Percentiles rank a stretch among this genome's conserved stretches.
Evolutionary conservation across 2,329 filamentous ascomycete genomes (phyloP).

Genomic region (Uncinocarpus reesii): DNA sequence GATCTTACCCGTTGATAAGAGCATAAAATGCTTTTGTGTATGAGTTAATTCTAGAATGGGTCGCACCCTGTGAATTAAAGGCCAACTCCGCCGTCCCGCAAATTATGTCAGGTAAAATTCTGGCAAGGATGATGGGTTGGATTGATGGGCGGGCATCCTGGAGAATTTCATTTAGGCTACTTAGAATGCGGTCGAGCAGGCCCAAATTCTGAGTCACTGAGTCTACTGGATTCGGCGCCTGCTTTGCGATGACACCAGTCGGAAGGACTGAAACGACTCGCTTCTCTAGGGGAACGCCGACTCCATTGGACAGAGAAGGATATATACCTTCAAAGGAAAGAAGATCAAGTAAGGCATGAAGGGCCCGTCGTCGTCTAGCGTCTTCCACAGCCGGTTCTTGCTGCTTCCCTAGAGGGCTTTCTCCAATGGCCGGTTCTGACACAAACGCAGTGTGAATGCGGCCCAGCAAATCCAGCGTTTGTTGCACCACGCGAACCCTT

Average conservation of each 20-base stretch:
- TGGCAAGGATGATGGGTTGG: constrained; percentile 31
- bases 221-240: constrained; percentile 20
- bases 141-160: constrained; percentile 29
- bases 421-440: neutral
- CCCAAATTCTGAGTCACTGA: constrained; percentile 19
- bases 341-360: constrained; percentile 36
- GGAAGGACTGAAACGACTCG: constrained; percentile 37
- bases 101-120: constrained; percentile 35
- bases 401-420: constrained; percentile 10
- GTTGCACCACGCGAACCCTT: constrained; percentile 26
- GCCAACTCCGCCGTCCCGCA: constrained; percentile 32
- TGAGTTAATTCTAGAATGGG: constrained; percentile 14
- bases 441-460: constrained; percentile 30
- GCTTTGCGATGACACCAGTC: constrained; percentile 34
- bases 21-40: constrained; percentile 23
- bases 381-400: constrained; percentile 31
- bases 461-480: constrained; percentile 28
- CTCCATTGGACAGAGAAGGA: constrained; percentile 34
- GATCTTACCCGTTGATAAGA: constrained; percentile 29
- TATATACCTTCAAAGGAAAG: constrained; percentile 38
- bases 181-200: constrained; percentile 27
- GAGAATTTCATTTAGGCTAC: constrained; percentile 24
- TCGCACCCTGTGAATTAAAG: constrained; percentile 26
- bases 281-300: constrained; percentile 37
- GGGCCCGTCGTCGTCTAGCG: constrained; percentile 31